These are phyloP conservation scores for Knoxdaviesia proteae DNA, from an alignment of 2,329 filamentous ascomycete genomes.

Conservation along the genomic window DNA sequence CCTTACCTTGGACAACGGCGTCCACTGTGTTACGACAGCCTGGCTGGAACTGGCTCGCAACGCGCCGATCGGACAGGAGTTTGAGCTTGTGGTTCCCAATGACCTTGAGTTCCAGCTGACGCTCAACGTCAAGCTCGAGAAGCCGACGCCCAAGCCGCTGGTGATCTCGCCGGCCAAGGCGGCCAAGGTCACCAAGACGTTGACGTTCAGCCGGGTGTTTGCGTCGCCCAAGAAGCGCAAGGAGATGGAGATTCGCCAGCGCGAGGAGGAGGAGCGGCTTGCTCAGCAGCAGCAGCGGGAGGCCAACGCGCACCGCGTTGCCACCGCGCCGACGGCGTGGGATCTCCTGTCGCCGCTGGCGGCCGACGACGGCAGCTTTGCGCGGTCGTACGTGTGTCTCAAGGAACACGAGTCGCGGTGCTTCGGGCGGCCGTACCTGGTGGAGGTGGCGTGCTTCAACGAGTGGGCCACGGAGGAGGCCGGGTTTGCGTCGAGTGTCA, in stretches of 20 bases:
- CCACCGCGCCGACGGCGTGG: slow-evolving; percentile 52
- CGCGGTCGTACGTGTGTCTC: slow-evolving; percentile 77
- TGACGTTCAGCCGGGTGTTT: slow-evolving; percentile 79
- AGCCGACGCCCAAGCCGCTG: slow-evolving; percentile 41
- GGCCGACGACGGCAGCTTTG: slow-evolving; percentile 83
- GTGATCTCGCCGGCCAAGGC: slow-evolving; percentile 28
- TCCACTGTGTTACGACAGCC: slow-evolving; percentile 92
- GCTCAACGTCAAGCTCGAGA: slow-evolving; percentile 81
- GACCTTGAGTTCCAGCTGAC: slow-evolving; percentile 98
- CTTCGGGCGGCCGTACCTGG: slow-evolving; percentile 70
- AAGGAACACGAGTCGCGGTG: slow-evolving; percentile 80
- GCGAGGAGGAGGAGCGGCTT: slow-evolving; percentile 60
- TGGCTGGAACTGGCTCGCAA: slow-evolving; percentile 85
- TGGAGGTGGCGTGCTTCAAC: slow-evolving; percentile 90
- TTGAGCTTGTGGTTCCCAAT: slow-evolving; percentile 89
- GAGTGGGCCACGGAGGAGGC: slow-evolving; percentile 90
- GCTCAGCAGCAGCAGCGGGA: slow-evolving; percentile 43
- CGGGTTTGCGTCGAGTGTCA: slow-evolving; percentile 61
- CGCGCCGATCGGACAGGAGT: slow-evolving; percentile 92
- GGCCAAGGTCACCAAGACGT: slow-evolving; percentile 51
- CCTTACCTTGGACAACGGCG: slow-evolving; percentile 89
- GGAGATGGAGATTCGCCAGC: slow-evolving; percentile 69
- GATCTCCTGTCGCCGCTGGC: slow-evolving; percentile 74
- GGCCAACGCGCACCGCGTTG: slow-evolving; percentile 39
- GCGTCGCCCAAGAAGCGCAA: slow-evolving; percentile 93